Evolutionary conservation across 1,139 yeast genomes (phyloP).

Genomic region (Geotrichum restrictum): DNA sequence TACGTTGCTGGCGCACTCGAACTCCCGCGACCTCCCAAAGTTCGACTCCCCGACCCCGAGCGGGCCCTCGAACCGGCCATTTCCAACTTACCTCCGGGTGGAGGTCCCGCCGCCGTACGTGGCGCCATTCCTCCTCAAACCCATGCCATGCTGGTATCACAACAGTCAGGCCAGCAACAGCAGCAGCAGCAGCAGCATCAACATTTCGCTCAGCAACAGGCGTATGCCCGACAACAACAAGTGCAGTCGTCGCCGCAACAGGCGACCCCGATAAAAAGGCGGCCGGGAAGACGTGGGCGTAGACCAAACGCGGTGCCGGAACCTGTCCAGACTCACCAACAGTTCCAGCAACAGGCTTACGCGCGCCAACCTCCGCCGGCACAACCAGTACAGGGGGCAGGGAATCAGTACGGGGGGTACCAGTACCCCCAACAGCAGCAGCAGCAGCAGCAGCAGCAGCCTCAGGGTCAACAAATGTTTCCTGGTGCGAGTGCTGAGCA

Average conservation of each 20-base stretch:
- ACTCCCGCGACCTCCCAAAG: constrained; percentile 24
- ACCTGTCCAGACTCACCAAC: constrained; percentile 5
- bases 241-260: not conserved
- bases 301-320: constrained; percentile 4
- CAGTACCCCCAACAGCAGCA: not conserved
- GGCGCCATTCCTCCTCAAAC: not conserved
- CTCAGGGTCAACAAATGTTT: not conserved
- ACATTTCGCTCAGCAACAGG: constrained; percentile 5
- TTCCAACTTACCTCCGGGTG: not conserved
- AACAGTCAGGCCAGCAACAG: not conserved
- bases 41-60: constrained; percentile 28
- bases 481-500: not conserved
- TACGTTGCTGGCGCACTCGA: constrained; percentile 31
- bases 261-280: not conserved
- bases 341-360: constrained; percentile 4
- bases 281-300: constrained; percentile 1
- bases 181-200: not conserved
- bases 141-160: not conserved
- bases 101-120: not conserved
- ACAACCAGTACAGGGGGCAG: not conserved
- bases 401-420: not conserved
- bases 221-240: not conserved
- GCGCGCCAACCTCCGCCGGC: not conserved
- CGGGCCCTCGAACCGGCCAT: constrained; percentile 11
- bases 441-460: constrained; percentile 6